These are phyloP conservation scores for Stagonosporopsis cucurbitacearum DNA, from an alignment of 2,329 filamentous ascomycete species.

Conservation along the genomic window DNA sequence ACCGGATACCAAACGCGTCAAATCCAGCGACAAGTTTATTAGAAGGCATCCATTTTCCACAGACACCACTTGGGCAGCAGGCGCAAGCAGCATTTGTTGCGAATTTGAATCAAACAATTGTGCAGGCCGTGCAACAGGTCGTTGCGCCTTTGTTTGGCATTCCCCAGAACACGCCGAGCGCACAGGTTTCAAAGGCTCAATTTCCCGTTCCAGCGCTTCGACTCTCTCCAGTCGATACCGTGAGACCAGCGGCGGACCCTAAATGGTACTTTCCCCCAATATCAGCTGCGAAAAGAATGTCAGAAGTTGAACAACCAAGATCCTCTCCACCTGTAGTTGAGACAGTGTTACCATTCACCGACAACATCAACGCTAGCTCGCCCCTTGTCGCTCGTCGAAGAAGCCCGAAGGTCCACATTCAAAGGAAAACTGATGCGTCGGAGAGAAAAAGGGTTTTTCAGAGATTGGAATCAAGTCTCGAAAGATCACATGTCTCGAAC, in stretches of 20 bases:
- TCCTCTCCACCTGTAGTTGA: constrained; percentile 1
- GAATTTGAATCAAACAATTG: constrained; percentile 31
- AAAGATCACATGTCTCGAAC: neutral
- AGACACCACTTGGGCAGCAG: constrained; percentile 40
- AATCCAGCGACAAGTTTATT: constrained; percentile 29
- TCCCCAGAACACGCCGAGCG: constrained; percentile 18
- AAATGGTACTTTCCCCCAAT: constrained; percentile 38
- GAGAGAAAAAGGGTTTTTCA: neutral
- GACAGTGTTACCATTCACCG: neutral
- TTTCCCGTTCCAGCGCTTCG: constrained; percentile 14
- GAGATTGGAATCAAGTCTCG: neutral
- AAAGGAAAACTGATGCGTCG: neutral
- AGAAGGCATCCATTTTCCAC: constrained; percentile 31
- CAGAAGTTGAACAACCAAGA: neutral
- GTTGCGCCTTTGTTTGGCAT: constrained; percentile 30
- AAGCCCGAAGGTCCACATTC: constrained; percentile 24
- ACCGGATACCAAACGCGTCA: constrained; percentile 22
- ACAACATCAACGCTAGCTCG: neutral
- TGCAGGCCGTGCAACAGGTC: constrained; percentile 34
- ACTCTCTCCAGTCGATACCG: constrained; percentile 9
- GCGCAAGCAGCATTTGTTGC: constrained; percentile 37
- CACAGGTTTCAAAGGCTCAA: constrained; percentile 6
- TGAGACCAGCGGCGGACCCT: constrained; percentile 36
- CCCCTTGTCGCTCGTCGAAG: constrained; percentile 13
- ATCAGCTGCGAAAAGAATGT: neutral